phyloP scores from a whole-genome alignment of 805 yeast species.

The Myxozyma melibiosi region DNA sequence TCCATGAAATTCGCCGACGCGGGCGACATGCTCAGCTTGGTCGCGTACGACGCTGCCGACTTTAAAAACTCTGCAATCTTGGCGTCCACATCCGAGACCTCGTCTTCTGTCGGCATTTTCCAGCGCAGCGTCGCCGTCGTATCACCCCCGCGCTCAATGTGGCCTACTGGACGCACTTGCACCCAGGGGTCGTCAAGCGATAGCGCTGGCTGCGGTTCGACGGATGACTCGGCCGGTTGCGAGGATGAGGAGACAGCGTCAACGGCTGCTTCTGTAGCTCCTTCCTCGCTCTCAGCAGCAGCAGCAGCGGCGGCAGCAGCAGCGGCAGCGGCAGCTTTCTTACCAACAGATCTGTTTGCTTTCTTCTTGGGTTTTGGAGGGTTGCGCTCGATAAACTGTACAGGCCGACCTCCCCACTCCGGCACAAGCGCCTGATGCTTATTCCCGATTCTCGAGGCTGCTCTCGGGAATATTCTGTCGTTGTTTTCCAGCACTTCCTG shows the following conservation, averaged over 20 bases:
- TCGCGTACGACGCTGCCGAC: constrained; percentile 60
- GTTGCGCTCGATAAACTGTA: constrained; percentile 49
- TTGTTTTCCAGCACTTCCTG: constrained; percentile 78
- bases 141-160: constrained; percentile 80
- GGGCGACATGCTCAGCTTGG: constrained; percentile 54
- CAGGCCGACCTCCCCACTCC: constrained; percentile 65
- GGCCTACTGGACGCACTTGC: constrained; percentile 77
- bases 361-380: constrained; percentile 38
- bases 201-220: constrained; percentile 41
- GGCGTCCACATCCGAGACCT: constrained; percentile 38
- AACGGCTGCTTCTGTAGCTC: constrained; percentile 49
- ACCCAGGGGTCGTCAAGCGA: constrained; percentile 63
- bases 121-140: constrained; percentile 65
- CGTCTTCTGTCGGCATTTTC: constrained; percentile 49
- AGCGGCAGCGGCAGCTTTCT: not conserved
- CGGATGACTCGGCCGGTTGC: constrained; percentile 42
- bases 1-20: constrained; percentile 84
- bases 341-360: constrained; percentile 20
- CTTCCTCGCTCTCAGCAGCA: constrained; percentile 17
- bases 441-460: constrained; percentile 73
- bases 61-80: constrained; percentile 57
- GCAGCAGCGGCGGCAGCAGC: not conserved
- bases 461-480: constrained; percentile 79
- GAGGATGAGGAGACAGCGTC: constrained; percentile 36
- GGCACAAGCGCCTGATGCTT: constrained; percentile 64